Evolutionary conservation across 2,329 filamentous ascomycete genomes (phyloP), one percentile per base, ranked within the genome.

Genomic region (Talaromyces funiculosus): DNA sequence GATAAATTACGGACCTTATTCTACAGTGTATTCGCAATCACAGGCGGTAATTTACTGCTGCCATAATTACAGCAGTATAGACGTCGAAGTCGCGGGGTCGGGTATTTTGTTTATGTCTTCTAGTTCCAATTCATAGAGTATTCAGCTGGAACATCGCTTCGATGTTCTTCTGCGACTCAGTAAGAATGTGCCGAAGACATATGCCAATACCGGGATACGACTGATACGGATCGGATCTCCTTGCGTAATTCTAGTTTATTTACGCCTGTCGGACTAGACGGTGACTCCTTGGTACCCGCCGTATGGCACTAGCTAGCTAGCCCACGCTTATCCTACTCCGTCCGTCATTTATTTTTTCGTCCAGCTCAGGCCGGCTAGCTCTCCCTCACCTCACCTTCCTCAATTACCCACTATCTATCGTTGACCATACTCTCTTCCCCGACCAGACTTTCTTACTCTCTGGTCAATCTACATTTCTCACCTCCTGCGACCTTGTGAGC

Each of bases 11-110:
- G 35, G 51, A 38, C 51, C 31, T 26, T 54, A 54, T 40, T 54
- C 51, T 54, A 54, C 51, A 1, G 51, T 54, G 51, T 54, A 54
- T 35, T 54, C 35, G 51, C 51, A 54, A 40, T 24, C 51, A 54
- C 51, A 54, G 47, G 26, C 29, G n/a, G 47, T 51, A 51, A 51
- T 51, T 51, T 51, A 51, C 22, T 10, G 10, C n/a, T 1, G 29
- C 24, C 43, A 47, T n/a, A 26, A 47, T 47, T 29, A 18, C 43
- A 10, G 12, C 42, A n/a, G 3, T n/a, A 24, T n/a, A n/a, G 24
- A n/a, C 45, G 26, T 26, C 45, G 26, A n/a, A 51, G 9, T 16
- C 24, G 14, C 22, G 24, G 5, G 3, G 7, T 45, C 42, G 24
- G 12, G 43, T 8, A n/a, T n/a, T 47, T 24, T 47, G 8, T 9